phyloP scores from a whole-genome alignment of 352 stramenopile species.

The Halophytophthora polymorphica region DNA sequence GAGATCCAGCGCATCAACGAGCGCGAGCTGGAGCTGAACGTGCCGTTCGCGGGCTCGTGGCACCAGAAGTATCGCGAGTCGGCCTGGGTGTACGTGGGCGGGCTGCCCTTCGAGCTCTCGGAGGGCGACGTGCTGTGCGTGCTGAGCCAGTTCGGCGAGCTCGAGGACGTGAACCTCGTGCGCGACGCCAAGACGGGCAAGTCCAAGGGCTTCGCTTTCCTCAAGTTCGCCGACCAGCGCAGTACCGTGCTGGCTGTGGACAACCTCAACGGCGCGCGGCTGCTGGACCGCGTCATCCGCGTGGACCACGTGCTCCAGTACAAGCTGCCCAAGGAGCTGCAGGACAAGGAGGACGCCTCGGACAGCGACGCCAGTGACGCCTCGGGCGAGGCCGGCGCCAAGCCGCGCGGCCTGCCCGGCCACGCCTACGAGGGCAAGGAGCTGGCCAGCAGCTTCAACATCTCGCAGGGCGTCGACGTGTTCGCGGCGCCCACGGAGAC shows the following conservation, averaged over 20 bases:
- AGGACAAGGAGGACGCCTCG: constrained; percentile 70
- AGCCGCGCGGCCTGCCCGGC: constrained; percentile 54
- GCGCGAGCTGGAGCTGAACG: constrained; percentile 71
- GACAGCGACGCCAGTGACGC: constrained; percentile 20
- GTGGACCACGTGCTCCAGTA: constrained; percentile 98
- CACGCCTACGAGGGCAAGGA: constrained; percentile 90
- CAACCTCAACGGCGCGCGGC: constrained; percentile 92
- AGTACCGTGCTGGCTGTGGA: constrained; percentile 97
- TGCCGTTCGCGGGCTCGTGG: constrained; percentile 69
- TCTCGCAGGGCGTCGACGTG: constrained; percentile 80
- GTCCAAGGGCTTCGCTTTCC: constrained; percentile 94
- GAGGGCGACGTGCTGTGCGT: constrained; percentile 96
- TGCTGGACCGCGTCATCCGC: constrained; percentile 91
- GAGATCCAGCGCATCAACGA: constrained; percentile 85
- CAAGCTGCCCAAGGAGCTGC: constrained; percentile 91
- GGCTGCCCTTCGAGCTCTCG: constrained; percentile 91
- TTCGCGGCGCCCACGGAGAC: constrained; percentile 65
- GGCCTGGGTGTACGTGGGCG: constrained; percentile 96
- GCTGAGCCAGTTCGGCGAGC: constrained; percentile 79
- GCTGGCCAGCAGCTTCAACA: constrained; percentile 60
- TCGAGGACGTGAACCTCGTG: constrained; percentile 97
- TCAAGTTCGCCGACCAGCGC: constrained; percentile 97
- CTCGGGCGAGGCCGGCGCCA: constrained; percentile 19
- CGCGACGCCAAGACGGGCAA: constrained; percentile 96
- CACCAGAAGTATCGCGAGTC: constrained; percentile 90